These are phyloP conservation scores for Pseudonitzschia multiseries DNA, from an alignment of 108 stramenopile species.

Conservation along the genomic window DNA sequence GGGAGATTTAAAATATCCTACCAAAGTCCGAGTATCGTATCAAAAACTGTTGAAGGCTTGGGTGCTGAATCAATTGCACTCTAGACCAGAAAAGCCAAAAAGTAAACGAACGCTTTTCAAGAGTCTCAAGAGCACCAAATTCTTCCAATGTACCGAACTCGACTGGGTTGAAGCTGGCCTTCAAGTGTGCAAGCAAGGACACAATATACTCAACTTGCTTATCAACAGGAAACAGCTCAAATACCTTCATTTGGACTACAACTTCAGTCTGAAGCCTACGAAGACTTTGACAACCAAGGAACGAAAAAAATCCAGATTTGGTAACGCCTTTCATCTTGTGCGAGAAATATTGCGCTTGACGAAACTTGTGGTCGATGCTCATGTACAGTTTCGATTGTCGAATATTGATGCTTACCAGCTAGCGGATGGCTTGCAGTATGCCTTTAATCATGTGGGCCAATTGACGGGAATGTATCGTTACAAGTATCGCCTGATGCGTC, in stretches of 20 bases:
- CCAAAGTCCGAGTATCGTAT: constrained; percentile 98
- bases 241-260: constrained; percentile 99
- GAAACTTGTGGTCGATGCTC: constrained; percentile 98
- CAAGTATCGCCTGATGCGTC: constrained; percentile 99
- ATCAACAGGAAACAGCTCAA: constrained; percentile 98
- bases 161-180: constrained; percentile 99
- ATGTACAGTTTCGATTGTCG: constrained; percentile 97
- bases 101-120: constrained; percentile 93
- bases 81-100: constrained; percentile 85
- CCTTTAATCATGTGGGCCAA: constrained; percentile 99
- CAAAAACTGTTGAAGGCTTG: constrained; percentile 98
- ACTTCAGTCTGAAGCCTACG: constrained; percentile 99
- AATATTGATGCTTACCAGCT: constrained; percentile 99
- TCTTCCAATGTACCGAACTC: constrained; percentile 99
- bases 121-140: constrained; percentile 98
- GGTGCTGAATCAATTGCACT: constrained; percentile 94
- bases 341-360: constrained; percentile 98
- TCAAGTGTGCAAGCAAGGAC: constrained; percentile 97
- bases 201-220: constrained; percentile 98
- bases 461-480: constrained; percentile 99
- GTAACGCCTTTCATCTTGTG: constrained; percentile 97
- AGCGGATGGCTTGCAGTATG: constrained; percentile 98
- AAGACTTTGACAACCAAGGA: constrained; percentile 99
- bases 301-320: constrained; percentile 96
- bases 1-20: constrained; percentile 91